Percentiles rank a stretch among this genome's conserved stretches.
Conservation (phyloP, 805 yeast genomes). For the Clavispora phyllophila region DNA sequence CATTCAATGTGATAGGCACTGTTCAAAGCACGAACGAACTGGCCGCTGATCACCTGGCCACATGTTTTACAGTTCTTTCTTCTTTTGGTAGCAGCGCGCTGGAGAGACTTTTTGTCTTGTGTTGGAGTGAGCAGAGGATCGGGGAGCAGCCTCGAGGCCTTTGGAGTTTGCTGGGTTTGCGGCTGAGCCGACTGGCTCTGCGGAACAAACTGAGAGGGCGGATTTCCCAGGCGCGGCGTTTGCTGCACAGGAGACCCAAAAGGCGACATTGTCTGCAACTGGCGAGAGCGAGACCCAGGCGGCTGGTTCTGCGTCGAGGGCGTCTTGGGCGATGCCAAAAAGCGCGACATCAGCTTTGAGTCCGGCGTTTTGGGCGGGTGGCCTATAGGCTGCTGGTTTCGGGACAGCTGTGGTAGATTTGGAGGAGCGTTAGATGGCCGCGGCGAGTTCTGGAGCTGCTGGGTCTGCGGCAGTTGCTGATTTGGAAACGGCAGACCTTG, state of each 20-base stretch:
- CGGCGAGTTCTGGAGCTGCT: conserved; percentile 1
- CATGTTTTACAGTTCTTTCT: conserved; percentile 34
- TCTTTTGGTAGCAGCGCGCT: conserved; percentile 8
- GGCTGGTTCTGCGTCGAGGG: not conserved
- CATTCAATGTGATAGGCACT: conserved; percentile 81
- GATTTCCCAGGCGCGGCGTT: not conserved
- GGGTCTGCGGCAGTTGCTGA: not conserved
- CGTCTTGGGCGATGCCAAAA: not conserved
- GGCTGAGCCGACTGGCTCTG: not conserved
- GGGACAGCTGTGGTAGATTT: not conserved
- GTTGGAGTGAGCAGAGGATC: not conserved
- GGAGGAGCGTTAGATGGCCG: conserved; percentile 2
- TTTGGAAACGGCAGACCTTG: too few species aligned
- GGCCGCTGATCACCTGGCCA: conserved; percentile 45
- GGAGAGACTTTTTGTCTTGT: not conserved
- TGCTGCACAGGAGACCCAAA: not conserved
- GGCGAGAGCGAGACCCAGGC: conserved; percentile 1
- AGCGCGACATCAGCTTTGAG: conserved; percentile 1
- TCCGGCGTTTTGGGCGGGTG: conserved; percentile 1
- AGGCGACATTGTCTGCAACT: not conserved
- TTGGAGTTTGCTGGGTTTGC: conserved; percentile 6
- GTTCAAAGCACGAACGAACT: conserved; percentile 80
- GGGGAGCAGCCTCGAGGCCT: not conserved
- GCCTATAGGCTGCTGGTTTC: not conserved
- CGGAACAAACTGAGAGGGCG: not conserved